Conservation (phyloP, 345 rosid genomes). For the Clausena lansium region DNA sequence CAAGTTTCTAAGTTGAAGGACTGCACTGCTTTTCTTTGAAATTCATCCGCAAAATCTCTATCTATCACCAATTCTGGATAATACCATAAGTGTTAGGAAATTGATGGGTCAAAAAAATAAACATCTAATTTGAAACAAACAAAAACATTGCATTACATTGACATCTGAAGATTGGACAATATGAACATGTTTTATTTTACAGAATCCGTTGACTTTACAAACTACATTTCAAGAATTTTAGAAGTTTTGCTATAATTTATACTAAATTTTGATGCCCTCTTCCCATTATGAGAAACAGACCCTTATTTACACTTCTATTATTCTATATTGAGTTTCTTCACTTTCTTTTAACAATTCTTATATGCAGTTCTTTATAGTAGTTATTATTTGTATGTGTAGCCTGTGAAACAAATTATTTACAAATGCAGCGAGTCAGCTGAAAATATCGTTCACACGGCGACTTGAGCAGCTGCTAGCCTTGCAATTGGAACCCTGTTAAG, state of each 20-base stretch:
- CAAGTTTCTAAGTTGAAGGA: too few relatives aligned
- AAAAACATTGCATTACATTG: not conserved
- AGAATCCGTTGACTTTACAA: not conserved
- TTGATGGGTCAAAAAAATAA: too few relatives aligned
- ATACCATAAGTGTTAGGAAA: too few relatives aligned
- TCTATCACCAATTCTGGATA: too few relatives aligned
- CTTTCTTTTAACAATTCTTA: not conserved
- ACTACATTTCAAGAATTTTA: not conserved
- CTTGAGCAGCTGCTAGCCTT: slow-evolving; percentile 95
- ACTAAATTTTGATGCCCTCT: slow-evolving; percentile 2
- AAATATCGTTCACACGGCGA: slow-evolving; percentile 38
- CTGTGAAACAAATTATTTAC: not conserved
- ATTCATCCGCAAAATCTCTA: too few relatives aligned
- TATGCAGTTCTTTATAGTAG: not conserved
- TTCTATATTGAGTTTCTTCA: too few relatives aligned
- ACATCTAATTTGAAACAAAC: not conserved
- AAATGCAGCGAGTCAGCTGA: not conserved
- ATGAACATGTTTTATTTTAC: not conserved
- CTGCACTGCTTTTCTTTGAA: too few relatives aligned
- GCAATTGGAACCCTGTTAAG: slow-evolving; percentile 80
- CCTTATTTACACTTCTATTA: not conserved
- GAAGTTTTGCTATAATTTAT: not conserved
- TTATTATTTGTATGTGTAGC: not conserved
- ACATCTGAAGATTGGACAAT: not conserved
- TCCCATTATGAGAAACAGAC: not conserved